Percentiles rank a stretch among this genome's conserved stretches.
Evolutionary conservation across 2,329 filamentous ascomycete genomes (phyloP).

Genomic region (Penicillium sp.): DNA sequence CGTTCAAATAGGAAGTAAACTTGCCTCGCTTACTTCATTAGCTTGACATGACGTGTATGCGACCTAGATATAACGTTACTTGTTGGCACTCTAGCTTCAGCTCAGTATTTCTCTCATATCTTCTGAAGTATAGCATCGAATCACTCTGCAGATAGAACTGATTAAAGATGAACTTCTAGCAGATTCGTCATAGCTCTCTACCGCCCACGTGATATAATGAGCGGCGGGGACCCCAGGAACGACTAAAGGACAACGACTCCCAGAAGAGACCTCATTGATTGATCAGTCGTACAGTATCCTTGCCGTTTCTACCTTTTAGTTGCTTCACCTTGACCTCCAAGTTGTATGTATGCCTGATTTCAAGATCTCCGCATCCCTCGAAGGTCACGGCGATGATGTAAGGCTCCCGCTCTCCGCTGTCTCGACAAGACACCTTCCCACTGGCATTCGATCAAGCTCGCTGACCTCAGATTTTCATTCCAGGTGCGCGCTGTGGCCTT

Average conservation of each 20-base stretch:
- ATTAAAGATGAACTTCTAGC: constrained; percentile 19
- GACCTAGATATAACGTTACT: neutral
- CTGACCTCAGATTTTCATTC: constrained; percentile 54
- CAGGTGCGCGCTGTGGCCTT: constrained; percentile 86
- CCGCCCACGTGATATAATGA: constrained; percentile 34
- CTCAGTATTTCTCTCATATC: neutral
- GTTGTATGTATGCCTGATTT: constrained; percentile 66
- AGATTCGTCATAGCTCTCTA: constrained; percentile 25
- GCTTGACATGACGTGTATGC: neutral
- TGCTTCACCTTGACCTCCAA: neutral
- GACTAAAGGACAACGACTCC: constrained; percentile 24
- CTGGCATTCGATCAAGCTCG: constrained; percentile 38
- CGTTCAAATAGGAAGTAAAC: neutral
- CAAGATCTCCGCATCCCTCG: constrained; percentile 86
- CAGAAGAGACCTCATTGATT: constrained; percentile 9
- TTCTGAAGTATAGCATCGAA: neutral
- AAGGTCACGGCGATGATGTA: constrained; percentile 92
- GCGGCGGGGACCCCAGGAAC: constrained; percentile 25
- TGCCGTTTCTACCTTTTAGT: constrained; percentile 1
- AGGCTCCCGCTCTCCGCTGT: constrained; percentile 31
- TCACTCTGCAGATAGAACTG: neutral
- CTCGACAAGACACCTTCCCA: constrained; percentile 14
- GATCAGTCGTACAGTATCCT: constrained; percentile 5
- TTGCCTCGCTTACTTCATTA: neutral
- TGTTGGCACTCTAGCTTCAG: neutral